Base-by-base conservation (phyloP, 129 eudicot species). In the Dittrichia graveolens region DNA sequence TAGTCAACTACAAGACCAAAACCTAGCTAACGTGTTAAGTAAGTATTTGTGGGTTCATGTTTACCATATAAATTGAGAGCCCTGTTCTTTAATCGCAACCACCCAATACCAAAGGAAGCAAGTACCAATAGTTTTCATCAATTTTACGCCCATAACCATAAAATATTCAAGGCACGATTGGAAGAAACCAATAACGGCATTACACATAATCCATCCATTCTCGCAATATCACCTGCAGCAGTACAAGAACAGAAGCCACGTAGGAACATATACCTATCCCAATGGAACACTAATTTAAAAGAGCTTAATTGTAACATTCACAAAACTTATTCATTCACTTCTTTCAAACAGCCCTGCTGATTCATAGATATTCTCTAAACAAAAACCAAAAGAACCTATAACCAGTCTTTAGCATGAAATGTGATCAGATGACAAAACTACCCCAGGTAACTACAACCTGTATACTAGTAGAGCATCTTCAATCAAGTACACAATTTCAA, bases 161-260 rank as follows among this genome's bases (percentile, higher is more conserved):
- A 13, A 49, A 56, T 15, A 44, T 48, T n/a, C 31, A 42, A 46
- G 39, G 40, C 57, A 59, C 7, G 38, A n/a, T 62, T 49, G 37
- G 53, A 41, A 11, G 49, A 50, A 54, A 66, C 46, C 78, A 45
- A 46, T 34, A 50, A 16, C n/a, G 63, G 60, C 76, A 72, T 44
- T 41, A 79, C 68, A 65, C 46, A 8, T 57, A 54, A 47, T 44
- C 31, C 68, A 37, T 48, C 80, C 73, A 65, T 24, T 18, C 34
- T 37, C 53, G 24, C 14, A 35, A 67, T 49, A 52, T 65, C 69
- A 76, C 82, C 79, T 71, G 80, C 67, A 79, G 80, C 81, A 75
- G 65, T 39, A 67, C 60, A 62, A 52, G 48, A 13, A 59, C 13
- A 59, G 76, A 79, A 69, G 67, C 75, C 85, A 58, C 48, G 44